Conservation (phyloP, 2,329 filamentous ascomycete genomes). For the Colletotrichum musicola region DNA sequence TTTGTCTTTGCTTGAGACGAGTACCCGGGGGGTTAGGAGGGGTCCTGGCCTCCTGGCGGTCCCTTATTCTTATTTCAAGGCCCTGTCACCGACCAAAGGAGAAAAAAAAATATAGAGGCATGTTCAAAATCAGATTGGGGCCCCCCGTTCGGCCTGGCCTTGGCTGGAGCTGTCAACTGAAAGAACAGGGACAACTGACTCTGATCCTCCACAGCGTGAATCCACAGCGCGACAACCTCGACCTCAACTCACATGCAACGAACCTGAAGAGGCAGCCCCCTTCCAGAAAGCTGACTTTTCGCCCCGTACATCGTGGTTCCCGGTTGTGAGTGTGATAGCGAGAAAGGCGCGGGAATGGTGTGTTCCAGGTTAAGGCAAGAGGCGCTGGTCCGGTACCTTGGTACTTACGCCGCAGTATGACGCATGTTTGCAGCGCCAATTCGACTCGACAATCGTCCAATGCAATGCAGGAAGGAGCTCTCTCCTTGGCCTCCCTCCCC, state of each 20-base stretch:
- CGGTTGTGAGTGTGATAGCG: neutral
- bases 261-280: neutral
- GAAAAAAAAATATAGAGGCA: constrained; percentile 15
- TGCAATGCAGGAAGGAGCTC: neutral
- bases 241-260: constrained; percentile 2
- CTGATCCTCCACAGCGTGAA: neutral
- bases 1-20: constrained; percentile 21
- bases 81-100: neutral
- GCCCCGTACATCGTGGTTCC: neutral
- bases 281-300: neutral
- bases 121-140: constrained; percentile 3
- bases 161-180: constrained; percentile 3
- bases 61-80: constrained; percentile 38
- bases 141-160: constrained; percentile 17
- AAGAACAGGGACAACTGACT: constrained; percentile 4
- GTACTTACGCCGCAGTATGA: constrained; percentile 13
- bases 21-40: neutral
- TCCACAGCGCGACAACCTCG: neutral
- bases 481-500: neutral
- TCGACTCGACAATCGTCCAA: constrained; percentile 18
- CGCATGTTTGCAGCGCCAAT: constrained; percentile 30
- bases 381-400: neutral
- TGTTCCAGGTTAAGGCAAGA: constrained; percentile 18
- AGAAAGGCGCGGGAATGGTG: constrained; percentile 24
- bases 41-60: constrained; percentile 18